Base-by-base conservation (phyloP, 2,329 filamentous ascomycete genomes). In the Colletotrichum sansevieriae region DNA sequence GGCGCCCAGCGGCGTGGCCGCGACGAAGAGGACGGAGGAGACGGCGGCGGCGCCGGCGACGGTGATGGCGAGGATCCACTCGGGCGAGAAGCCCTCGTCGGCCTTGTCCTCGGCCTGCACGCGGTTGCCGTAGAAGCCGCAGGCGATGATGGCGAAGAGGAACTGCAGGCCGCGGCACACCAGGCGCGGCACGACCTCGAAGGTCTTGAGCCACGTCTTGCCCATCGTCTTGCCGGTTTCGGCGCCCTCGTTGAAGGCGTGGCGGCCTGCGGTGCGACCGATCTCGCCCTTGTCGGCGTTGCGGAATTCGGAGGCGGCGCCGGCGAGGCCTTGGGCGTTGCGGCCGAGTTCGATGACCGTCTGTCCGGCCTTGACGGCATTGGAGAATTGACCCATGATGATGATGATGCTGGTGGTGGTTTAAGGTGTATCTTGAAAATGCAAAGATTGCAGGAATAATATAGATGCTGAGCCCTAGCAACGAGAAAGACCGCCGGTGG, bases 41-140 rank as follows among this genome's bases (percentile, higher is more conserved):
- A 86, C 70, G 44, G 85, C 83, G 0, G 87, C 85, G 2, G 90
- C 67, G 2, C 84, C 84, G 1, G 83, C 88, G 3, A 90, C 83
- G 46, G 87, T 75, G 25, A 90, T 83, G 3, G 91, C 92, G 76
- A 87, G 93, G 12, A 84, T 83, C 89, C 90, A 93, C 76, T 87
- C 87, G 0, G 85, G 77, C 0, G 80, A 77, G 74, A 88, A 83
- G 11, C 81, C 76, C n/a, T 75, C 71, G 60, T 76, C 76, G 43
- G 71, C 73, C 20, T 75, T 73, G 58, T 72, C 74, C 22, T 87
- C 85, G 6, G 77, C 74, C 68, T 83, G 77, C n/a, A 92, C 83
- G 65, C 90, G 88, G 68, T 84, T 80, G 13, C 87, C 90, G 73
- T 93, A 95, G 64, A 94, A 85, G 25, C 89, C 92, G 63, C 88